phyloP scores from a whole-genome alignment of 148 eudicot genomes.

The Chenopodium album region DNA sequence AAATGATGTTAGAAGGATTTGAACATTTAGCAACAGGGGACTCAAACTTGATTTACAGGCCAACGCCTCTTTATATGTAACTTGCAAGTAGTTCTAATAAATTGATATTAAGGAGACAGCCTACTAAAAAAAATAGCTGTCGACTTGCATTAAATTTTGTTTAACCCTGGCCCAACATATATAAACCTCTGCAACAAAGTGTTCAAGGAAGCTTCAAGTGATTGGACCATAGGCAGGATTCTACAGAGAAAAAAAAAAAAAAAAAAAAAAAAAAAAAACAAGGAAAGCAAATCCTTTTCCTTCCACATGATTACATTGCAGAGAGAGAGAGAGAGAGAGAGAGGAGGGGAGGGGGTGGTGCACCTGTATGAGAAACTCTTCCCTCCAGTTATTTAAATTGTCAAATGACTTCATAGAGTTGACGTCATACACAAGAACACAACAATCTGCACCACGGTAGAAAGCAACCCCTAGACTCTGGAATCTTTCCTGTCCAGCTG shows the following conservation, averaged over 20 bases:
- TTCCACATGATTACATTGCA: too few species aligned
- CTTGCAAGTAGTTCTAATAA: neutral
- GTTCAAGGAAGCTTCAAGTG: neutral
- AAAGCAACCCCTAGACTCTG: conserved; percentile 97
- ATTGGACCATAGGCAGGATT: neutral
- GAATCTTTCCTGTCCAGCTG: conserved; percentile 98
- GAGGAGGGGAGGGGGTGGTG: neutral
- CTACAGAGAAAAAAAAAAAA: too few species aligned
- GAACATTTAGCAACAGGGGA: neutral
- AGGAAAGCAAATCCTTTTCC: too few species aligned
- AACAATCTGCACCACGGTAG: conserved; percentile 97
- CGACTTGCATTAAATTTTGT: neutral
- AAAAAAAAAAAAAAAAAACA: too few species aligned
- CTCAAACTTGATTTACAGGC: neutral
- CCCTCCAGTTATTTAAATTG: conserved; percentile 85
- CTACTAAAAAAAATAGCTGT: neutral
- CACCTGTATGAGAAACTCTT: conserved; percentile 95
- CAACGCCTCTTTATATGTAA: neutral
- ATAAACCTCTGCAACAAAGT: neutral
- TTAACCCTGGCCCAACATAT: neutral
- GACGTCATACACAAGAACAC: conserved; percentile 94
- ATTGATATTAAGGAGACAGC: neutral
- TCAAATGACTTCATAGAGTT: conserved; percentile 92
- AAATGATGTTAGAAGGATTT: neutral
- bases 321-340: neutral